Conservation (phyloP, 2,329 filamentous ascomycete species). For the Biscogniauxia marginata region DNA sequence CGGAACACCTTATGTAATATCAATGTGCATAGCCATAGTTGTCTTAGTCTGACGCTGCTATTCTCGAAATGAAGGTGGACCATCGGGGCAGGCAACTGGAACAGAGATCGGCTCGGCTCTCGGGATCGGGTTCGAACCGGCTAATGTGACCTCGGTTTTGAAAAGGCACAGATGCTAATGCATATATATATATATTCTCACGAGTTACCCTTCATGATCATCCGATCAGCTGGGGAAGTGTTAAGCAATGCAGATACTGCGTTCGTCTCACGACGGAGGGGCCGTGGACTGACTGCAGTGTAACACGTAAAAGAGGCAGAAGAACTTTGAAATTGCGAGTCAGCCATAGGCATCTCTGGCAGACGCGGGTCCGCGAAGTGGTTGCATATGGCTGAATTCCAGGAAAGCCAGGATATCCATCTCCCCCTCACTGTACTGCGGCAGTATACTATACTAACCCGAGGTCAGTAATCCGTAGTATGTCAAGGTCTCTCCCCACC, state of each 20-base stretch:
- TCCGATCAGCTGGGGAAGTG: not conserved
- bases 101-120: not conserved
- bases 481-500: conserved; percentile 2
- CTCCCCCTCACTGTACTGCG: not conserved
- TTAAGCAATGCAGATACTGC: not conserved
- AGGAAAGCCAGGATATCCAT: not conserved
- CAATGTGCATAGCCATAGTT: not conserved
- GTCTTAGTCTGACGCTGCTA: not conserved
- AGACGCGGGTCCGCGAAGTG: conserved; percentile 7
- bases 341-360: too few relatives aligned
- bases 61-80: not conserved
- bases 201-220: not conserved
- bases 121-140: not conserved
- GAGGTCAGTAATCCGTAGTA: too few relatives aligned
- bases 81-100: not conserved
- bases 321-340: too few relatives aligned
- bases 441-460: not conserved
- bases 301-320: not conserved
- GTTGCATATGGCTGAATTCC: conserved; percentile 6
- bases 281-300: not conserved
- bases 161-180: not conserved
- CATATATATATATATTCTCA: not conserved
- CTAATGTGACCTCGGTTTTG: not conserved
- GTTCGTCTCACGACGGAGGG: not conserved
- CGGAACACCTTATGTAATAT: not conserved